Percentiles rank a stretch among this genome's conserved stretches.
phyloP scores from a whole-genome alignment of 106 monocot genomes.

The Narthecium ossifragum region DNA sequence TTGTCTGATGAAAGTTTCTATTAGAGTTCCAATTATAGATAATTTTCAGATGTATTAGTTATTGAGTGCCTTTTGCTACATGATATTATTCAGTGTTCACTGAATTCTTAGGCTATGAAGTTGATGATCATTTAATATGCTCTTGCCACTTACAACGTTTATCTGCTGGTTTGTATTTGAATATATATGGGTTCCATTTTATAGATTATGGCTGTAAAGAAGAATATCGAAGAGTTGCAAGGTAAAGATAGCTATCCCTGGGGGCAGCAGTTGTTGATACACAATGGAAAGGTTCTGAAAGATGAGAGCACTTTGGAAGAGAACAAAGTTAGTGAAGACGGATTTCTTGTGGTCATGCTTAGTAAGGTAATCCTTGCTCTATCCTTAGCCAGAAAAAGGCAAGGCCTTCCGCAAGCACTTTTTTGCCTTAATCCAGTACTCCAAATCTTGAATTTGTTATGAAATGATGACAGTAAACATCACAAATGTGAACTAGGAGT shows the following conservation, averaged over 20 bases:
- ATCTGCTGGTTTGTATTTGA: background rate
- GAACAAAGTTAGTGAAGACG: constrained; percentile 84
- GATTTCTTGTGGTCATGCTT: constrained; percentile 99
- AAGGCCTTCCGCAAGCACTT: no score
- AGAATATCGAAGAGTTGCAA: constrained; percentile 89
- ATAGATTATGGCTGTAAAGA: constrained; percentile 94
- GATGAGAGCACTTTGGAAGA: constrained; percentile 95
- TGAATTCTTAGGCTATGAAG: no score
- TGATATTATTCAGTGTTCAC: background rate
- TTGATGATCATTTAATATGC: no score
- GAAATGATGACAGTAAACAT: no score
- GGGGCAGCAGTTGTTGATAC: constrained; percentile 85
- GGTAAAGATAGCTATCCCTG: constrained; percentile 93
- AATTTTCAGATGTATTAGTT: background rate
- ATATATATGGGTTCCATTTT: background rate
- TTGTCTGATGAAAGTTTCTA: background rate
- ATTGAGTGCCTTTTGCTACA: background rate
- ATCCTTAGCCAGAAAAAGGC: no score
- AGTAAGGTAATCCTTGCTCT: constrained; percentile 56
- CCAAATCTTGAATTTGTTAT: no score
- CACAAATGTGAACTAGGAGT: no score
- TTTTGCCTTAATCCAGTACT: no score
- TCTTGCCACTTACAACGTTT: no score
- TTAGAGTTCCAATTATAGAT: background rate
- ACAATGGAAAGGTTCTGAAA: constrained; percentile 93